A percentile compares a stretch with the other conserved stretches of the same genome.
phyloP scores from a whole-genome alignment of 1,284 basidiomycete species.

The Rhodotorula sp. region DNA sequence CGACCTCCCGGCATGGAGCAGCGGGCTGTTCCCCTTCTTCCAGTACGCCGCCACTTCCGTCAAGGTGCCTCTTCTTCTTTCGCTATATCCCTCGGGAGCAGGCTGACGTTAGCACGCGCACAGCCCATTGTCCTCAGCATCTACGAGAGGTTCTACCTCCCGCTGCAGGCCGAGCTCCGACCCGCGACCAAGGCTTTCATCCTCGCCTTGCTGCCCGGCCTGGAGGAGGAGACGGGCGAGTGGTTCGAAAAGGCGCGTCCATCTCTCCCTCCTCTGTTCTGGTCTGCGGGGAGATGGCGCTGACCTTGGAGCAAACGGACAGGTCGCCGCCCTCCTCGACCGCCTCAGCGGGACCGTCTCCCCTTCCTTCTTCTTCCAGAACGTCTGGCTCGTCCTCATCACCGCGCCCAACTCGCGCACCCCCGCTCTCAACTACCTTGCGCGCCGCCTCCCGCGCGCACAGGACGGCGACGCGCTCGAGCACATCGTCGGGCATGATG shows the following conservation, averaged over 20 bases:
- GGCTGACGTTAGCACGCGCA: not conserved
- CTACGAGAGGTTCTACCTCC: constrained; percentile 87
- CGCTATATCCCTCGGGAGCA: too few relatives aligned
- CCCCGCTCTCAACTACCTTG: constrained; percentile 82
- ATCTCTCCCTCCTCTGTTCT: too few relatives aligned
- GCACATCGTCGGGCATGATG: constrained; percentile 74
- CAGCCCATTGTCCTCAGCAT: constrained; percentile 81
- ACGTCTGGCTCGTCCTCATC: constrained; percentile 89
- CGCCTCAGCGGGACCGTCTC: constrained; percentile 78
- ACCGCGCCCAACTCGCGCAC: constrained; percentile 84
- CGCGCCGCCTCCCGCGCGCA: constrained; percentile 66
- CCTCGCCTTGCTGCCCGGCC: constrained; percentile 84
- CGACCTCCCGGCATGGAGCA: constrained; percentile 92
- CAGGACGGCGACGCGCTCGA: constrained; percentile 54
- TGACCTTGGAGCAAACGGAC: not conserved
- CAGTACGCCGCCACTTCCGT: constrained; percentile 96
- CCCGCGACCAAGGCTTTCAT: constrained; percentile 93
- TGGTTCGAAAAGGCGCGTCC: constrained; percentile 84
- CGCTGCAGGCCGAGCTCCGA: constrained; percentile 75
- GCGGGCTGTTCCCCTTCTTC: constrained; percentile 96
- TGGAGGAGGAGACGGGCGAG: constrained; percentile 94
- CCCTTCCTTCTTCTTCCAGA: constrained; percentile 88
- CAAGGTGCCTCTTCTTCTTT: constrained; percentile 60
- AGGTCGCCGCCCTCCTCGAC: constrained; percentile 84
- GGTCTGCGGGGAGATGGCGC: not conserved